phyloP scores from a whole-genome alignment of 495 filamentous ascomycete genomes.

The Podospora tetraspora region DNA sequence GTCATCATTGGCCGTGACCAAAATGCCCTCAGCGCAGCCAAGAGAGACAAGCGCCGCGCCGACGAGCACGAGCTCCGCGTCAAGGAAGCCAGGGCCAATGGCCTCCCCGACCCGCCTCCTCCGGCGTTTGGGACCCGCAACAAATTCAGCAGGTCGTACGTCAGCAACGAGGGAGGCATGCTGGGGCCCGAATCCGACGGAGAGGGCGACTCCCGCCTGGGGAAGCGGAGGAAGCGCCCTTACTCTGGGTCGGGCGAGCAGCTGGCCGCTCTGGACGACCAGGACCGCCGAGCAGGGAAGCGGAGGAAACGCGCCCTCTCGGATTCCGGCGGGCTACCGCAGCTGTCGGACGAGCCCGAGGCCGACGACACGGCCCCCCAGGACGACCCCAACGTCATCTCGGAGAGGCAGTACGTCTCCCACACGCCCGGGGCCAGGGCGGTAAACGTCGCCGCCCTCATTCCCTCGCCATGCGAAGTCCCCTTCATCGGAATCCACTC shows the following conservation, averaged over 20 bases:
- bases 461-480: constrained; percentile 57
- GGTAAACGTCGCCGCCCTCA: constrained; percentile 46
- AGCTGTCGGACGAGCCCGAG: not conserved
- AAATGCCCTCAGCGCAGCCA: constrained; percentile 40
- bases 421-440: constrained; percentile 45
- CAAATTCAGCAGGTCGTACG: constrained; percentile 49
- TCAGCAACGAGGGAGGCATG: constrained; percentile 50
- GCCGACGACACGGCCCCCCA: constrained; percentile 12
- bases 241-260: constrained; percentile 21
- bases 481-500: constrained; percentile 80
- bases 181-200: constrained; percentile 46
- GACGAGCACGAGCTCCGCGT: constrained; percentile 28
- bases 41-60: constrained; percentile 37
- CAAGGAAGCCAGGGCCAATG: constrained; percentile 29
- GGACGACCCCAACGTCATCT: constrained; percentile 30
- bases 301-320: constrained; percentile 30
- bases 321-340: constrained; percentile 13
- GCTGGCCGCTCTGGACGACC: not conserved
- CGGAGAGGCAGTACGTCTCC: constrained; percentile 46
- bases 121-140: constrained; percentile 34
- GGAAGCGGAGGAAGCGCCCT: constrained; percentile 34
- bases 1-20: constrained; percentile 49
- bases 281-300: constrained; percentile 32
- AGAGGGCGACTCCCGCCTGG: constrained; percentile 29
- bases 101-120: constrained; percentile 34